These are phyloP conservation scores for Thuidium tamariscinum DNA, from an alignment of 225 moss, liverwort and hornwort species.

Conservation along the genomic window DNA sequence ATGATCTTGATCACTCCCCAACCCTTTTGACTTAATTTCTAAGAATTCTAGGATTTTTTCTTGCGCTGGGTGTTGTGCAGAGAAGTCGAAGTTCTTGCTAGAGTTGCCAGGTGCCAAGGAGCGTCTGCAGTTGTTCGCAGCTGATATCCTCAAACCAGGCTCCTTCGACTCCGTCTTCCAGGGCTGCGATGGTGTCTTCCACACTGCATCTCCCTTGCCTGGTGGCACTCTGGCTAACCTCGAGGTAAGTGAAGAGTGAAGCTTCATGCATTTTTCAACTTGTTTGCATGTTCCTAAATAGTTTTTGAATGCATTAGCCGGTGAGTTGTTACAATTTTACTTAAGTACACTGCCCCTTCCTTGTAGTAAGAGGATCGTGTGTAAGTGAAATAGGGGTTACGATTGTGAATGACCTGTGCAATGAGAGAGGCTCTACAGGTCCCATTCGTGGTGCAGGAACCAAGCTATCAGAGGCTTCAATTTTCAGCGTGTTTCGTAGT, in stretches of 20 bases:
- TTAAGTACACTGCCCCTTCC: background rate
- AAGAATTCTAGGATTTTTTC: background rate
- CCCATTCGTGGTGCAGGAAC: background rate
- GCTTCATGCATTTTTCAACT: background rate
- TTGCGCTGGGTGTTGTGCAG: background rate
- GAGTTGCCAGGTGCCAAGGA: slow-evolving; percentile 50
- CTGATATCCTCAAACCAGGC: slow-evolving; percentile 11
- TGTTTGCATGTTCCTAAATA: background rate
- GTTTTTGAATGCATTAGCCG: background rate
- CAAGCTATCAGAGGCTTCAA: background rate
- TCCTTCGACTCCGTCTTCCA: slow-evolving; percentile 40
- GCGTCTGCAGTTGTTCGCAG: slow-evolving; percentile 26
- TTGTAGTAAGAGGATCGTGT: background rate
- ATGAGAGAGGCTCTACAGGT: background rate
- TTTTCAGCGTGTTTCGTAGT: background rate
- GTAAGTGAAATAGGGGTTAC: background rate
- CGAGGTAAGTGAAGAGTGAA: background rate
- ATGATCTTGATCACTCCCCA: background rate
- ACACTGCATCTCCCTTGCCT: slow-evolving; percentile 35
- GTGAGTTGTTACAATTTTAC: no score
- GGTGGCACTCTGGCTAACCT: background rate
- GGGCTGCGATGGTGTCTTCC: slow-evolving; percentile 57
- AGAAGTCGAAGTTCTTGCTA: slow-evolving; percentile 38
- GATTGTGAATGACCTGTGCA: background rate
- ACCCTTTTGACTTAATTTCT: background rate